Evolutionary conservation across 176 grass and related monocot species (phyloP).

Genomic region (Sorghum bicolor): DNA sequence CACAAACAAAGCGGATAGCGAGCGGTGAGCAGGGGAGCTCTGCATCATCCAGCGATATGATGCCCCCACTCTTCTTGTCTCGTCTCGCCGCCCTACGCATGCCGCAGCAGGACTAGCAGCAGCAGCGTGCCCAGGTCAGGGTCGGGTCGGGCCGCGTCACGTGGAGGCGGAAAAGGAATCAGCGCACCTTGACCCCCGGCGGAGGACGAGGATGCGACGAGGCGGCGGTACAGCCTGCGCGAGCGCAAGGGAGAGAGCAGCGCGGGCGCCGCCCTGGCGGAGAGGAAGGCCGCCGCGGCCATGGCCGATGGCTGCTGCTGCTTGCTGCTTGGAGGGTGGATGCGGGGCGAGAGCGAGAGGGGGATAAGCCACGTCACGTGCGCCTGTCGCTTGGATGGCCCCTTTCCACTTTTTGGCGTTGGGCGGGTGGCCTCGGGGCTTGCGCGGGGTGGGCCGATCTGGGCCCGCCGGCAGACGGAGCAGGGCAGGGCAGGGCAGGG

Average conservation of each 20-base stretch:
- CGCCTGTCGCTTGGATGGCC: neutral
- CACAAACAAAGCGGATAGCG: neutral
- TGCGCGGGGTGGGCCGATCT: neutral
- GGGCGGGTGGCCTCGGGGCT: neutral
- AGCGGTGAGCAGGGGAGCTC: neutral
- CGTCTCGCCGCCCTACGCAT: neutral
- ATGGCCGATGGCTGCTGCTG: neutral
- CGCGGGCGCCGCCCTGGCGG: slow-evolving; percentile 17
- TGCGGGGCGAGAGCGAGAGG: neutral
- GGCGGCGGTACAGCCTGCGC: neutral
- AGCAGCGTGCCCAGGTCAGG: neutral
- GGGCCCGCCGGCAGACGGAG: neutral
- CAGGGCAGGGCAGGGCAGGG: neutral
- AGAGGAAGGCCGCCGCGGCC: slow-evolving; percentile 38
- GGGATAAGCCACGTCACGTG: slow-evolving; percentile 21
- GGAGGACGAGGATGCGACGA: neutral
- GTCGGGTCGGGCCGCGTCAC: neutral
- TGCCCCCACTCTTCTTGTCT: neutral
- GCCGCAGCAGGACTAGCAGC: neutral
- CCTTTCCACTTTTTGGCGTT: neutral
- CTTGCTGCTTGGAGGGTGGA: too few species aligned
- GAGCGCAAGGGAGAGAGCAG: neutral
- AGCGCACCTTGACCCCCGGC: neutral
- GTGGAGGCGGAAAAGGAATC: neutral
- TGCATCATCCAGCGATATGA: neutral